A percentile compares a stretch with the other conserved stretches of the same genome.
Evolutionary conservation across 2,329 filamentous ascomycete species (phyloP).

Genomic region (Penicillium expansum): DNA sequence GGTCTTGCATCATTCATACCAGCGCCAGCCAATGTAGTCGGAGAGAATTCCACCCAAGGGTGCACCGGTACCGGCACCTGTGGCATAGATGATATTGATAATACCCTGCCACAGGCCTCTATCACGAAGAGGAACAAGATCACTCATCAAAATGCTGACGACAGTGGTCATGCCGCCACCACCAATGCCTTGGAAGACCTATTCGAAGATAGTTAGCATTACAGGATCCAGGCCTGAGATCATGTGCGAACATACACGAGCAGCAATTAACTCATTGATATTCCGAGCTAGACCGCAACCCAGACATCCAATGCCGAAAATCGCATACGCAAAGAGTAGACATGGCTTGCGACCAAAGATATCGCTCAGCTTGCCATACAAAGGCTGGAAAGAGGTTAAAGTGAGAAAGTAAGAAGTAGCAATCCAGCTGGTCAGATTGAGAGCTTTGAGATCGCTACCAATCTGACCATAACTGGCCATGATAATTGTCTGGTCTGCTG

Average conservation of each 20-base stretch:
- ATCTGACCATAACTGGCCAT: slow-evolving; percentile 77
- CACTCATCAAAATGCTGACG: slow-evolving; percentile 66
- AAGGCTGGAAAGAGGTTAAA: slow-evolving; percentile 69
- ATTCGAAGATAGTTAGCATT: slow-evolving; percentile 10
- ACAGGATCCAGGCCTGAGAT: slow-evolving; percentile 38
- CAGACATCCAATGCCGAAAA: slow-evolving; percentile 51
- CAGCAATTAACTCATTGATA: slow-evolving; percentile 65
- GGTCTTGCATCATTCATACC: slow-evolving; percentile 46
- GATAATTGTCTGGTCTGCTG: slow-evolving; percentile 73
- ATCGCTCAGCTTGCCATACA: slow-evolving; percentile 59
- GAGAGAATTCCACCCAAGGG: slow-evolving; percentile 69
- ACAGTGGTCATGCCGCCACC: slow-evolving; percentile 71
- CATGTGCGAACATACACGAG: slow-evolving; percentile 45
- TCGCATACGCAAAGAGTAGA: slow-evolving; percentile 49
- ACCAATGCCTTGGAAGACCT: slow-evolving; percentile 61
- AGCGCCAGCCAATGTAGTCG: slow-evolving; percentile 72
- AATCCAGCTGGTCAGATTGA: slow-evolving; percentile 75
- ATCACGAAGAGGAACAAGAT: slow-evolving; percentile 67
- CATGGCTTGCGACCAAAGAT: slow-evolving; percentile 56
- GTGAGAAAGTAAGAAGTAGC: slow-evolving; percentile 70
- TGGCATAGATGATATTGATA: slow-evolving; percentile 69
- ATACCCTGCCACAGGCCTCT: slow-evolving; percentile 72
- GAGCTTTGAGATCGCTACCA: slow-evolving; percentile 69
- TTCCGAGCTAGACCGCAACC: slow-evolving; percentile 59
- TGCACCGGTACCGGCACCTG: slow-evolving; percentile 66